phyloP scores from a whole-genome alignment of 2,329 filamentous ascomycete genomes.

The Elsinoe batatas region DNA sequence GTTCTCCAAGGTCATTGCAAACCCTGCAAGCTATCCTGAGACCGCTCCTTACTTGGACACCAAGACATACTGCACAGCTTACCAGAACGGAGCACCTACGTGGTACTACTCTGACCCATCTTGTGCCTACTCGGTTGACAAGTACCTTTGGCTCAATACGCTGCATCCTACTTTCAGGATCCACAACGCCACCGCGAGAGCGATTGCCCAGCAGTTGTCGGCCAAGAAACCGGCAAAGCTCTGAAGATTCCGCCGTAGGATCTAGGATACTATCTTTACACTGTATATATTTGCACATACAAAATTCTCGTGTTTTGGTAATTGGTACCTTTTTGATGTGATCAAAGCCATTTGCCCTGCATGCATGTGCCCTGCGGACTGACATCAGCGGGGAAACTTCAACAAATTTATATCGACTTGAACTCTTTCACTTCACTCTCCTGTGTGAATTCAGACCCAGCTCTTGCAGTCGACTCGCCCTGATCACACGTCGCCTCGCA shows the following conservation, averaged over 20 bases:
- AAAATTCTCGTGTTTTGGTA: not conserved
- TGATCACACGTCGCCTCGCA: too few relatives aligned
- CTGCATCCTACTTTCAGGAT: constrained; percentile 56
- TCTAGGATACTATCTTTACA: not conserved
- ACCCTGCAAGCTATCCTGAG: constrained; percentile 41
- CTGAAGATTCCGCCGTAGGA: not conserved
- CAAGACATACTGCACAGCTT: constrained; percentile 45
- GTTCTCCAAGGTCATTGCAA: constrained; percentile 45
- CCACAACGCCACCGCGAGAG: constrained; percentile 49
- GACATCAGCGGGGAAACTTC: not conserved
- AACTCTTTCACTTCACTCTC: too few relatives aligned
- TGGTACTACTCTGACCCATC: constrained; percentile 32
- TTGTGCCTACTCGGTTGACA: constrained; percentile 47
- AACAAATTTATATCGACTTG: not conserved
- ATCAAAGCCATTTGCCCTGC: not conserved
- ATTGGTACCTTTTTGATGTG: not conserved
- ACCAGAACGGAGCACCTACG: constrained; percentile 38
- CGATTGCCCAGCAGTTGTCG: constrained; percentile 29
- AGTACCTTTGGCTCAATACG: constrained; percentile 56
- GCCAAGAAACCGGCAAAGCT: not conserved
- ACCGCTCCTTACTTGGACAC: constrained; percentile 47
- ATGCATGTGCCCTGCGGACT: too few relatives aligned
- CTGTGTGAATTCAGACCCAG: not conserved
- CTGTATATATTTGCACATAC: not conserved
- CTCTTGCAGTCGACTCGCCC: not conserved